phyloP scores from a whole-genome alignment of 2,329 filamentous ascomycete genomes.

The Triangularia setosa region DNA sequence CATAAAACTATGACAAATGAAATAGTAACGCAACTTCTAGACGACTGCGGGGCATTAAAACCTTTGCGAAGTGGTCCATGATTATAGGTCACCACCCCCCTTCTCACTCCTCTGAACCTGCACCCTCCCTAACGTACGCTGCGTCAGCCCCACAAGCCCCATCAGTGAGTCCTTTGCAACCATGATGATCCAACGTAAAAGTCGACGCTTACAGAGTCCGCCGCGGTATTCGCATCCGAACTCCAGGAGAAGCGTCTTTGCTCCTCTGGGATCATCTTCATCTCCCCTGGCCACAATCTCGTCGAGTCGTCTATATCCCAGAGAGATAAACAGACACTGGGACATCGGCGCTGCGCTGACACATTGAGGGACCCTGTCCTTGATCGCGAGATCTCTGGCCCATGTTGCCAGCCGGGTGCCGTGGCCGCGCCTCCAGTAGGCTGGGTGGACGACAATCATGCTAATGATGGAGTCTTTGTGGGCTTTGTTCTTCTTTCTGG shows the following conservation, averaged over 20 bases:
- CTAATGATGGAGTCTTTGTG: not conserved
- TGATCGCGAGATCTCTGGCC: slow-evolving; percentile 3
- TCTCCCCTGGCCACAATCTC: slow-evolving; percentile 4
- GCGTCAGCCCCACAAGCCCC: not conserved
- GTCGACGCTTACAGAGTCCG: not conserved
- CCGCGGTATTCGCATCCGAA: not conserved
- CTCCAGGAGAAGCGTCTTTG: not conserved
- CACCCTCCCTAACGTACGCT: not conserved
- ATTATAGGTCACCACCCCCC: not conserved
- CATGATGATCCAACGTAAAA: not conserved
- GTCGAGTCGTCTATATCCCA: not conserved
- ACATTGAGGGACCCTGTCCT: slow-evolving; percentile 1
- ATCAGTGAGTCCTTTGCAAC: not conserved
- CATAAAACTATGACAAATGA: not conserved
- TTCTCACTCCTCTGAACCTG: not conserved
- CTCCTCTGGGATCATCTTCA: slow-evolving; percentile 6
- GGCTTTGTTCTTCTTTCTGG: not conserved
- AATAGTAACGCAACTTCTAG: too few species aligned
- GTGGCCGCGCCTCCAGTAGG: slow-evolving; percentile 9
- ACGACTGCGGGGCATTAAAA: not conserved
- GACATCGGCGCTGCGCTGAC: slow-evolving; percentile 8
- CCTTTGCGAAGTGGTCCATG: not conserved
- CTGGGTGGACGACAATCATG: slow-evolving; percentile 7
- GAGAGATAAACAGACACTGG: not conserved
- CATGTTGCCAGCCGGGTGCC: slow-evolving; percentile 5